Conservation (phyloP, 768 basidiomycete genomes). For the Boletus insuetus region DNA sequence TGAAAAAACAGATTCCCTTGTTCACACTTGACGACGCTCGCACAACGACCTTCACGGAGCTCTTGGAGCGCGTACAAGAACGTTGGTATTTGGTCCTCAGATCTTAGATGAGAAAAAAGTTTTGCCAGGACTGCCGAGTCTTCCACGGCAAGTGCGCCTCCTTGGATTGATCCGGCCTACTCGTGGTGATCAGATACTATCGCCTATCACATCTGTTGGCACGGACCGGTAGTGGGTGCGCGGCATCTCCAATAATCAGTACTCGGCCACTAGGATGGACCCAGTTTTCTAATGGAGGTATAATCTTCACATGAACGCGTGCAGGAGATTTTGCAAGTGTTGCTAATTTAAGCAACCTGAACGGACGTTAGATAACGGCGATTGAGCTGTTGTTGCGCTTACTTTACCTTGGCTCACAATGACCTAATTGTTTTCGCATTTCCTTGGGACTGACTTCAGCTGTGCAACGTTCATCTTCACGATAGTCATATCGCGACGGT, state of each 20-base stretch:
- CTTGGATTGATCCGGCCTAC: constrained; percentile 55
- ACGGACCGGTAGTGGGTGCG: constrained; percentile 54
- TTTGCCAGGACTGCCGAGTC: constrained; percentile 59
- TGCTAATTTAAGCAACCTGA: constrained; percentile 39
- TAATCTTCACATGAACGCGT: constrained; percentile 39
- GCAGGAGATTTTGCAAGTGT: constrained; percentile 33
- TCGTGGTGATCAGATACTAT: neutral
- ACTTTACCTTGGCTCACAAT: constrained; percentile 39
- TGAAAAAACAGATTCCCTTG: constrained; percentile 44
- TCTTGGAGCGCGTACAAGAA: constrained; percentile 58
- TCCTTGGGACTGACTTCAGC: constrained; percentile 32
- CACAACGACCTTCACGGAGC: constrained; percentile 50
- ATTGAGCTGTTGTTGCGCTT: neutral
- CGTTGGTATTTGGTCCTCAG: constrained; percentile 45
- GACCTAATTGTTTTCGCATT: constrained; percentile 28
- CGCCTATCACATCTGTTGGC: neutral
- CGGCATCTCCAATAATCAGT: constrained; percentile 59
- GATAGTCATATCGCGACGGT: constrained; percentile 25
- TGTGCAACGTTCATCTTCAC: constrained; percentile 35
- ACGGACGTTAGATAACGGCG: neutral
- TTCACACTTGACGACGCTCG: constrained; percentile 45
- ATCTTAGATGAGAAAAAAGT: constrained; percentile 53
- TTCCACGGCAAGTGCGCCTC: constrained; percentile 52
- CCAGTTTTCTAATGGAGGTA: constrained; percentile 44
- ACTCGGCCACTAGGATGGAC: constrained; percentile 47